Evolutionary conservation across 2,329 filamentous ascomycete species (phyloP).

Genomic region (Cercospora sojina): DNA sequence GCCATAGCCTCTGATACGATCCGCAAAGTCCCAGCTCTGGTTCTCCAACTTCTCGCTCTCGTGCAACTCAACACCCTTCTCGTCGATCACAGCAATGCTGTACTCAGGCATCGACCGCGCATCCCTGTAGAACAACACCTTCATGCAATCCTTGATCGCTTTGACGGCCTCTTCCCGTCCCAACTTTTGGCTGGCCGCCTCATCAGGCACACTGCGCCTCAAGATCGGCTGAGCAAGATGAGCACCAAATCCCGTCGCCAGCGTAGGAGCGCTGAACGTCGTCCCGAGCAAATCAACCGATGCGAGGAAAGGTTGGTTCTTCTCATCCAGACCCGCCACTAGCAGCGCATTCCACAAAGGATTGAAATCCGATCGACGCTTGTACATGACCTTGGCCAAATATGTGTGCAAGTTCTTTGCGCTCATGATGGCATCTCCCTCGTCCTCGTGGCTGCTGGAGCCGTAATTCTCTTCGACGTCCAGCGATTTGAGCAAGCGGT

Average conservation of each 20-base stretch:
- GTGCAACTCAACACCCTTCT: conserved; percentile 75
- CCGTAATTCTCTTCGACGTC: conserved; percentile 87
- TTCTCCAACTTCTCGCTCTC: conserved; percentile 85
- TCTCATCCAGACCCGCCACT: conserved; percentile 81
- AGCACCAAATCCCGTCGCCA: conserved; percentile 91
- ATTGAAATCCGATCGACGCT: conserved; percentile 91
- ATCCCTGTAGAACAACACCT: conserved; percentile 96
- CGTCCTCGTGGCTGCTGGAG: conserved; percentile 60
- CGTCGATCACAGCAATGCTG: conserved; percentile 84
- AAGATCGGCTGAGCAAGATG: conserved; percentile 92
- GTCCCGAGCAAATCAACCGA: conserved; percentile 90
- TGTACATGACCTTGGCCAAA: conserved; percentile 92
- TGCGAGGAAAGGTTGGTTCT: conserved; percentile 81
- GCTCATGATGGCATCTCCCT: conserved; percentile 57
- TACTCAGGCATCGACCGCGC: conserved; percentile 89
- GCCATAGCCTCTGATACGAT: conserved; percentile 90
- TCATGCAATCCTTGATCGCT: conserved; percentile 90
- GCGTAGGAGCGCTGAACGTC: conserved; percentile 80
- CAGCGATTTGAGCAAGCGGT: conserved; percentile 83
- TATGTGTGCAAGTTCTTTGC: conserved; percentile 97
- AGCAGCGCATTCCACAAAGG: conserved; percentile 96
- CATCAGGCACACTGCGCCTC: conserved; percentile 78
- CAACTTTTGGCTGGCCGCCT: conserved; percentile 70
- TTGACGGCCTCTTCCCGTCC: conserved; percentile 75
- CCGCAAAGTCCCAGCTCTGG: conserved; percentile 98